Evolutionary conservation across 345 rosid genomes (phyloP).

Genomic region (Syzygium jambos): DNA sequence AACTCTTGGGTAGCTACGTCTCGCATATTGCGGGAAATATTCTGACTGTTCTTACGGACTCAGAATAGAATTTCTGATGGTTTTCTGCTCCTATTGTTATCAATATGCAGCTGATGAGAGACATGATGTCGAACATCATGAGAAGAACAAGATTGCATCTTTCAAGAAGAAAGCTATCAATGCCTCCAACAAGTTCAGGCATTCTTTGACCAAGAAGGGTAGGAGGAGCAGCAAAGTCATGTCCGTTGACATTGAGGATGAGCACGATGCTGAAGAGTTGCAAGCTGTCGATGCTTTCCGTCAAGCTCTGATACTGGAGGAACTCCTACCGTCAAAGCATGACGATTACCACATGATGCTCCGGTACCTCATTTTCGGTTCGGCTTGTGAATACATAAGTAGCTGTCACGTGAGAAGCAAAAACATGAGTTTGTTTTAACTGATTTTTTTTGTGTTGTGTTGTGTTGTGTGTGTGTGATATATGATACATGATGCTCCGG

Average conservation of each 20-base stretch:
- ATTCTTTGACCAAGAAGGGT: conserved; percentile 51
- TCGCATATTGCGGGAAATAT: neutral
- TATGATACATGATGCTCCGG: neutral
- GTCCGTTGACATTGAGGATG: conserved; percentile 59
- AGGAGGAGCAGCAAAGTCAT: conserved; percentile 76
- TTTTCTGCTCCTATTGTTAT: neutral
- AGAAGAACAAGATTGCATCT: conserved; percentile 56
- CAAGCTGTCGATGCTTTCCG: conserved; percentile 78
- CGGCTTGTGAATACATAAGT: neutral
- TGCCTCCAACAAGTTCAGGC: conserved; percentile 73
- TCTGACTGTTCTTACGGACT: neutral
- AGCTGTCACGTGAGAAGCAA: neutral
- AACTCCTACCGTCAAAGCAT: conserved; percentile 65
- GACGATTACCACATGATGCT: conserved; percentile 94
- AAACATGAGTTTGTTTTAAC: neutral
- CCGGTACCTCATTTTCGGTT: conserved; percentile 25
- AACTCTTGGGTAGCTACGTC: neutral
- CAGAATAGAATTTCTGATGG: neutral
- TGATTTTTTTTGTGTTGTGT: neutral
- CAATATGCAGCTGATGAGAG: conserved; percentile 3
- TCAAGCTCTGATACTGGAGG: conserved; percentile 64
- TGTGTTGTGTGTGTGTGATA: neutral
- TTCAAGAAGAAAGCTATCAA: conserved; percentile 51
- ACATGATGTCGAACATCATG: conserved; percentile 15
- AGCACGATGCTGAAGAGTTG: conserved; percentile 67